phyloP scores from a whole-genome alignment of 2,329 filamentous ascomycete genomes.

The Clarireedia sp. region DNA sequence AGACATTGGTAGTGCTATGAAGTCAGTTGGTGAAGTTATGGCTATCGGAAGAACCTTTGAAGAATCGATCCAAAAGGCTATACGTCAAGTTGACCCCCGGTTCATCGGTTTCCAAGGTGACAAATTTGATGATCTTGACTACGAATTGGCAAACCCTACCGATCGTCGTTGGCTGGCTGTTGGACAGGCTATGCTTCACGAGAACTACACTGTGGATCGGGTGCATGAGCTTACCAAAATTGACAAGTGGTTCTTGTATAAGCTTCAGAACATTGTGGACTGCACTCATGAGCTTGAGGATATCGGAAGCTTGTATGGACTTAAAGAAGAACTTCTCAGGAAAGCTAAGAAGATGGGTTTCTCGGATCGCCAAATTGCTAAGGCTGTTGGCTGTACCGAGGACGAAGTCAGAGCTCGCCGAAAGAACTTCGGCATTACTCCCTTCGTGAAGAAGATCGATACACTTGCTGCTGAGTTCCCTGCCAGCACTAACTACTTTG shows the following conservation, averaged over 20 bases:
- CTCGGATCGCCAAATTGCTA: slow-evolving; percentile 90
- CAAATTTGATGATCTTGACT: slow-evolving; percentile 88
- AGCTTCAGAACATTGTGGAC: slow-evolving; percentile 94
- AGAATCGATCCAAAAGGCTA: slow-evolving; percentile 98
- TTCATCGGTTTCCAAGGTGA: slow-evolving; percentile 93
- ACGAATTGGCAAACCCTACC: slow-evolving; percentile 82
- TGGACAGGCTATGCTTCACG: slow-evolving; percentile 95
- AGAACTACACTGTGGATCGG: slow-evolving; percentile 86
- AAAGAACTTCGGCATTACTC: slow-evolving; percentile 78
- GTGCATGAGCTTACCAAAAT: slow-evolving; percentile 96
- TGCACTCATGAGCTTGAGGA: slow-evolving; percentile 79
- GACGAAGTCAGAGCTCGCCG: slow-evolving; percentile 81
- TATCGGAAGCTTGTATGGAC: slow-evolving; percentile 69
- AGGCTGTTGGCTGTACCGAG: slow-evolving; percentile 76
- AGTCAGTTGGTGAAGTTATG: slow-evolving; percentile 99
- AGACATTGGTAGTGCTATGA: slow-evolving; percentile 96
- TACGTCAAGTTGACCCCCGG: slow-evolving; percentile 88
- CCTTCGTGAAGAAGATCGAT: slow-evolving; percentile 98
- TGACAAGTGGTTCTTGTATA: slow-evolving; percentile 98
- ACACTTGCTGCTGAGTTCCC: slow-evolving; percentile 96
- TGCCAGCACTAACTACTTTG: slow-evolving; percentile 83
- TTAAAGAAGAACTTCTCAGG: slow-evolving; percentile 81
- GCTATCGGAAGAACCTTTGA: slow-evolving; percentile 97
- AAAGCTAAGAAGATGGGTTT: slow-evolving; percentile 98
- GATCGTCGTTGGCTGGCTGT: slow-evolving; percentile 97